Evolutionary conservation across 495 filamentous ascomycete species (phyloP).

Genomic region (Aspergillus steynii): DNA sequence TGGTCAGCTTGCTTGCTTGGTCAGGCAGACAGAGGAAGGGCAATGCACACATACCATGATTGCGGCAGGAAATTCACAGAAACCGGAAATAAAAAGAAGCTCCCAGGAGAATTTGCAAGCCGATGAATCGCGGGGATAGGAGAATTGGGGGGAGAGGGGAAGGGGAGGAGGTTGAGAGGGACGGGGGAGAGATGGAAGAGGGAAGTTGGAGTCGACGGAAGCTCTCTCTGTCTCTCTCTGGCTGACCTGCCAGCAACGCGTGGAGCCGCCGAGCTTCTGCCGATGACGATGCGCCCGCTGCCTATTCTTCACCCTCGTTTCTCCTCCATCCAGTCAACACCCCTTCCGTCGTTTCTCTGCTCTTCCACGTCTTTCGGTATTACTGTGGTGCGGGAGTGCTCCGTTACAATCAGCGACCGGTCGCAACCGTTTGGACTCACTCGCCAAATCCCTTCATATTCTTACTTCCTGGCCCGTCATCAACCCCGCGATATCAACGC

Average conservation of each 20-base stretch:
- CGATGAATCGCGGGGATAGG: neutral
- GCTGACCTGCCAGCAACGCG: constrained; percentile 16
- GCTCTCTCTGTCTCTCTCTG: constrained; percentile 21
- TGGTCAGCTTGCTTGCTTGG: constrained; percentile 33
- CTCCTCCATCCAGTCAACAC: neutral
- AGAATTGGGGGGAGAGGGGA: constrained; percentile 11
- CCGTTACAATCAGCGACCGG: neutral
- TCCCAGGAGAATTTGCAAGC: neutral
- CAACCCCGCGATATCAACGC: constrained; percentile 25
- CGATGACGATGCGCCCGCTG: constrained; percentile 51
- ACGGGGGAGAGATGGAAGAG: constrained; percentile 20
- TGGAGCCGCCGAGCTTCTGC: constrained; percentile 29
- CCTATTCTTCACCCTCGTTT: constrained; percentile 19
- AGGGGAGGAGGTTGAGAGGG: constrained; percentile 16
- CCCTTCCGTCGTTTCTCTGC: constrained; percentile 2
- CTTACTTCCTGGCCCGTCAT: constrained; percentile 5
- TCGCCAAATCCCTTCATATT: constrained; percentile 4
- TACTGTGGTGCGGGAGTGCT: neutral
- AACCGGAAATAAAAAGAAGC: constrained; percentile 1
- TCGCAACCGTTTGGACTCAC: neutral
- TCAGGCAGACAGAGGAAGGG: constrained; percentile 6
- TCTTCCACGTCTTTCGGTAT: constrained; percentile 3
- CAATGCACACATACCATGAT: constrained; percentile 26
- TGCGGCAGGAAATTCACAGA: constrained; percentile 10
- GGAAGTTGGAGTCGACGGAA: constrained; percentile 27